Conservation (phyloP, 352 stramenopile genomes). For the Plasmopara viticola region DNA sequence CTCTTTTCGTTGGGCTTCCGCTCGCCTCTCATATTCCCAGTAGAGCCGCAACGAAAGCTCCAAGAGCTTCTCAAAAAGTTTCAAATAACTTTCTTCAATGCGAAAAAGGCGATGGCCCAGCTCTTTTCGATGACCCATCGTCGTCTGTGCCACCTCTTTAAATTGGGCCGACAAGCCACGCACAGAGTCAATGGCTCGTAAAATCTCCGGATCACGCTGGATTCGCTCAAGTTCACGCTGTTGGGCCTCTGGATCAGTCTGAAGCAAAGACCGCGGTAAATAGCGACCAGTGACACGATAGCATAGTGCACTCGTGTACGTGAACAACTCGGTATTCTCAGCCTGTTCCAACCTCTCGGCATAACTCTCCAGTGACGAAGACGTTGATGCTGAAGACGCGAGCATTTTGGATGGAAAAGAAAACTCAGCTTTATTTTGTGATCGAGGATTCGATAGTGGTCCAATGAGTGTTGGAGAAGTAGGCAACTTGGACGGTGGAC, state of each 20-base stretch:
- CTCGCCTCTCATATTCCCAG: conserved; percentile 59
- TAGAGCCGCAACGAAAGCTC: conserved; percentile 66
- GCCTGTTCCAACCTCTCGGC: conserved; percentile 31
- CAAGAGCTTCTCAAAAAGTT: conserved; percentile 71
- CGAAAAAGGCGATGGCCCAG: conserved; percentile 57
- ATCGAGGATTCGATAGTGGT: conserved; percentile 11
- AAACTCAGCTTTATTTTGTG: not conserved
- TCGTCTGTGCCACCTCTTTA: conserved; percentile 51
- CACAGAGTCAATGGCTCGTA: conserved; percentile 45
- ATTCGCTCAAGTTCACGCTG: conserved; percentile 50
- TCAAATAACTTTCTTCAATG: conserved; percentile 70
- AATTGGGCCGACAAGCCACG: conserved; percentile 57
- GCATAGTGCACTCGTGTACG: conserved; percentile 58
- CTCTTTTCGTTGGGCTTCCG: conserved; percentile 35
- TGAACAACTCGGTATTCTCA: conserved; percentile 63
- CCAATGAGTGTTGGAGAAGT: conserved; percentile 4
- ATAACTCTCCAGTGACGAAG: conserved; percentile 21
- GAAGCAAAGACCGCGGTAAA: conserved; percentile 37
- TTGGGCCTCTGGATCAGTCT: conserved; percentile 39
- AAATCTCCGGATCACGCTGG: conserved; percentile 49
- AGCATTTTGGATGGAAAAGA: conserved; percentile 9
- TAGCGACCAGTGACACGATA: conserved; percentile 61
- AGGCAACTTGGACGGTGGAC: not conserved
- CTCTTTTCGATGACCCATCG: conserved; percentile 58
- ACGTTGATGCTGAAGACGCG: conserved; percentile 1